Conservation (phyloP, 805 yeast species). For the Yamadazyma laniorum region DNA sequence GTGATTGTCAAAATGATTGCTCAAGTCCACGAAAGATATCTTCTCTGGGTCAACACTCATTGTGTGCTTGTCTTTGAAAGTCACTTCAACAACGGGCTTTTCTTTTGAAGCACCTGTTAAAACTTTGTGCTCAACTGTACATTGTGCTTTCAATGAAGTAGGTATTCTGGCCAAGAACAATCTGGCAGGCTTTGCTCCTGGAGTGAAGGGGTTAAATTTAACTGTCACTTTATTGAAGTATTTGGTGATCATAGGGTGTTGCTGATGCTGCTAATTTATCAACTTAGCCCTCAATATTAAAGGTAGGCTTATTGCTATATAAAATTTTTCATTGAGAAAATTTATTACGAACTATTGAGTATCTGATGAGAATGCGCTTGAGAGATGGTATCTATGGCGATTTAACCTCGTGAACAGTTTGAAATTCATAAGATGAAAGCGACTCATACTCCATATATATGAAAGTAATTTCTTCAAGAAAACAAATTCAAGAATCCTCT, state of each 20-base stretch:
- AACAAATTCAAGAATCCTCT: too few relatives aligned
- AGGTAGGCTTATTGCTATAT: too few relatives aligned
- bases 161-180: slow-evolving; percentile 79
- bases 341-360: too few relatives aligned
- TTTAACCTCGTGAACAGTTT: too few relatives aligned
- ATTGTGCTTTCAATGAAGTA: slow-evolving; percentile 59
- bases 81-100: slow-evolving; percentile 66
- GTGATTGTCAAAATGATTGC: slow-evolving; percentile 71
- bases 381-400: too few relatives aligned
- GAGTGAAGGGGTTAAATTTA: slow-evolving; percentile 72
- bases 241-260: slow-evolving; percentile 80
- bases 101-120: slow-evolving; percentile 45
- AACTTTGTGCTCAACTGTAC: slow-evolving; percentile 61
- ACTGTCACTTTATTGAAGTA: slow-evolving; percentile 77
- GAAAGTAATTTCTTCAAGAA: too few relatives aligned
- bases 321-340: too few relatives aligned
- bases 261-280: too few relatives aligned
- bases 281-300: too few relatives aligned
- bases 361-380: too few relatives aligned
- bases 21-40: slow-evolving; percentile 57
- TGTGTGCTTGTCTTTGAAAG: slow-evolving; percentile 74
- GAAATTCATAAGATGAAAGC: too few relatives aligned
- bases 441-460: too few relatives aligned
- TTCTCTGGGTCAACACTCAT: slow-evolving; percentile 64
- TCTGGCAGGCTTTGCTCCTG: slow-evolving; percentile 77